These are phyloP conservation scores for Fusarium cicatricum DNA, from an alignment of 2,329 filamentous ascomycete genomes.

Conservation along the genomic window DNA sequence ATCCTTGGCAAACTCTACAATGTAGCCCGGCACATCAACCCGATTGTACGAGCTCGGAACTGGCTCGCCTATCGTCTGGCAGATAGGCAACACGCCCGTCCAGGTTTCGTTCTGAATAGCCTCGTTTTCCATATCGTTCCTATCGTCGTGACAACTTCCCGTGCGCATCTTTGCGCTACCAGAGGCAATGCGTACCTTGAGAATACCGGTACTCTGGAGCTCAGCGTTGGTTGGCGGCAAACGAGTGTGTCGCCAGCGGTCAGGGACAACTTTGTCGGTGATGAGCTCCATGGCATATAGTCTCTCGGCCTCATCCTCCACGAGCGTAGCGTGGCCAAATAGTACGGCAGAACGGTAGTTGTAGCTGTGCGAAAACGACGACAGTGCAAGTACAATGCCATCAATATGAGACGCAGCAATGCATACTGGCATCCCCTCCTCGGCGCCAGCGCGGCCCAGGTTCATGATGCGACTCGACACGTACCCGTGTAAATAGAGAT, in stretches of 20 bases:
- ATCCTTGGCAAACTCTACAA: conserved; percentile 55
- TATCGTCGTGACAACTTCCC: conserved; percentile 68
- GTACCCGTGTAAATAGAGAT: conserved; percentile 86
- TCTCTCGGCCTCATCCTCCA: conserved; percentile 74
- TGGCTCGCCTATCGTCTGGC: conserved; percentile 69
- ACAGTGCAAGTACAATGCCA: conserved; percentile 80
- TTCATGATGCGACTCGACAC: conserved; percentile 81
- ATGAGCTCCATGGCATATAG: conserved; percentile 81
- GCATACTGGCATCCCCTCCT: conserved; percentile 71
- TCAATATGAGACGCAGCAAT: conserved; percentile 79
- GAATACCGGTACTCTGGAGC: conserved; percentile 76
- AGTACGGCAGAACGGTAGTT: conserved; percentile 86
- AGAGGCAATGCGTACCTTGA: conserved; percentile 72
- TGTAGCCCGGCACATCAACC: conserved; percentile 68
- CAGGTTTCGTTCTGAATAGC: conserved; percentile 55
- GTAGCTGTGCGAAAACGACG: conserved; percentile 82
- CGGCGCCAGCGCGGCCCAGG: conserved; percentile 51
- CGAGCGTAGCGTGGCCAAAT: conserved; percentile 75
- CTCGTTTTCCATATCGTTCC: conserved; percentile 55
- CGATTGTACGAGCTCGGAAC: conserved; percentile 67
- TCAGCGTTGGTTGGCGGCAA: conserved; percentile 77
- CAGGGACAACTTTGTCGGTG: conserved; percentile 75
- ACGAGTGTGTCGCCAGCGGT: conserved; percentile 74
- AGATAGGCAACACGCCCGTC: conserved; percentile 69
- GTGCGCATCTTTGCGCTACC: conserved; percentile 79